Conservation (phyloP, 805 yeast genomes). For the Starmerella tilneyi region DNA sequence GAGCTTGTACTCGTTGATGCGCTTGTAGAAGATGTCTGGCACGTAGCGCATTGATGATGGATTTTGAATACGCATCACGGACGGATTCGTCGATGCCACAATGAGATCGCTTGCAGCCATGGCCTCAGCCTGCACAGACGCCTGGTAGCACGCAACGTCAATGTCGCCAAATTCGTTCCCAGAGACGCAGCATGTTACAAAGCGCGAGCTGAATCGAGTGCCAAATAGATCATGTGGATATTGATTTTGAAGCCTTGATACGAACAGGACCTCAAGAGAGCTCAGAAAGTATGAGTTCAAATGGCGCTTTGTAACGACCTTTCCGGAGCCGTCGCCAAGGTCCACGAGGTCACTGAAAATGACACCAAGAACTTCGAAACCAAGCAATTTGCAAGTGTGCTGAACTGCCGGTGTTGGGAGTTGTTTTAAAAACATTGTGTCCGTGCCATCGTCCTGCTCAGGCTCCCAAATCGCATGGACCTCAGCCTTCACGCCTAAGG, state of each 20-base stretch:
- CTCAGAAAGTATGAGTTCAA: constrained; percentile 81
- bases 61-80: constrained; percentile 68
- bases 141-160: constrained; percentile 85
- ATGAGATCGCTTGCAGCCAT: constrained; percentile 77
- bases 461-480: constrained; percentile 94
- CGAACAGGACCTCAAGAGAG: constrained; percentile 75
- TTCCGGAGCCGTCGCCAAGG: constrained; percentile 75
- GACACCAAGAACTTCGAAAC: constrained; percentile 64
- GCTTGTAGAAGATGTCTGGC: constrained; percentile 84
- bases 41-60: constrained; percentile 71
- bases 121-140: constrained; percentile 76
- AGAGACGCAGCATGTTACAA: constrained; percentile 83
- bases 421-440: constrained; percentile 63
- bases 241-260: constrained; percentile 63
- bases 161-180: constrained; percentile 87
- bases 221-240: constrained; percentile 37
- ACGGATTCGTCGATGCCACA: constrained; percentile 81
- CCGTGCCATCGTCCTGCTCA: constrained; percentile 74
- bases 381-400: constrained; percentile 40
- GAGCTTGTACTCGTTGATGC: constrained; percentile 75
- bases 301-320: constrained; percentile 87
- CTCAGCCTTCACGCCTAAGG: constrained; percentile 85
- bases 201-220: constrained; percentile 71
- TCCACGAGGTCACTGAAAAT: constrained; percentile 85
- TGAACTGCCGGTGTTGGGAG: constrained; percentile 36